A percentile compares a stretch with the other conserved stretches of the same genome.
Conservation (phyloP, 2,329 filamentous ascomycete genomes). For the Phyllosticta ampelicida region DNA sequence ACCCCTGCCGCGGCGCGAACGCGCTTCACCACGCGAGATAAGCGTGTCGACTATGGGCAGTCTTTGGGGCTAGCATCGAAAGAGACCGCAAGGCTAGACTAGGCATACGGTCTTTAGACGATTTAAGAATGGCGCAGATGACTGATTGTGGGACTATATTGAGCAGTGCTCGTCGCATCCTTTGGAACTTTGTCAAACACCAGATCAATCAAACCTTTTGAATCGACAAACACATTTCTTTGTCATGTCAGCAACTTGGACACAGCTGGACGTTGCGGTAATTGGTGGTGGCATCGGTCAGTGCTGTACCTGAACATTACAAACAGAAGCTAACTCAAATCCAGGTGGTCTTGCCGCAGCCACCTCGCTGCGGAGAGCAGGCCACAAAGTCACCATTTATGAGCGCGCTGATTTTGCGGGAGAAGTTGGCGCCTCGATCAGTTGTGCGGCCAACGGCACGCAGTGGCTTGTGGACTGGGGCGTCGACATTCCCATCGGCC, state of each 20-base stretch:
- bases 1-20: neutral
- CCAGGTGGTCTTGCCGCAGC: conserved; percentile 37
- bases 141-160: neutral
- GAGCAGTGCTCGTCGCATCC: neutral
- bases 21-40: neutral
- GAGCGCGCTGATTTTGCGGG: conserved; percentile 55
- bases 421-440: conserved; percentile 45
- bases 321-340: neutral
- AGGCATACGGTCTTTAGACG: neutral
- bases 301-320: neutral
- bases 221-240: neutral
- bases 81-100: neutral
- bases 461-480: conserved; percentile 60
- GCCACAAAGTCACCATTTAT: conserved; percentile 51
- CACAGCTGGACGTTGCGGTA: conserved; percentile 28
- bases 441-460: conserved; percentile 58
- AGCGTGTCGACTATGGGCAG: neutral
- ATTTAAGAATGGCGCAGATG: neutral
- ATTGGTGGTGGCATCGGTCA: conserved; percentile 44
- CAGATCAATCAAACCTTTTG: neutral
- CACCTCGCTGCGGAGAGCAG: conserved; percentile 42
- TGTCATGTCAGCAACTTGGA: conserved; percentile 12
- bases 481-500: conserved; percentile 52
- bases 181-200: neutral
- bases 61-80: neutral